phyloP scores from a whole-genome alignment of 108 stramenopile species.

The Fragilaria crotonensis region DNA sequence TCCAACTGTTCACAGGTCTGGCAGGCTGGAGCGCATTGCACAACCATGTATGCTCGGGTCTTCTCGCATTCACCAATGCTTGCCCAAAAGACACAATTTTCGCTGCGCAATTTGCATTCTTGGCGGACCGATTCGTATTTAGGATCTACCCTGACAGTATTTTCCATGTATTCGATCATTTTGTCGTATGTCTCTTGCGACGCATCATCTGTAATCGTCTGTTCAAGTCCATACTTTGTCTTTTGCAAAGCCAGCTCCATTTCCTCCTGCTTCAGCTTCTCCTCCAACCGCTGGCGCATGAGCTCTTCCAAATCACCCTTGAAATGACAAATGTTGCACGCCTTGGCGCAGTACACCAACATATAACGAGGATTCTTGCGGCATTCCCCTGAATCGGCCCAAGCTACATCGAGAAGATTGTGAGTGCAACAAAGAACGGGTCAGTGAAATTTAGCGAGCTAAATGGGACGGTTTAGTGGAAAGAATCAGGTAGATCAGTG shows the following conservation, averaged over 20 bases:
- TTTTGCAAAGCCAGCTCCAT: background rate
- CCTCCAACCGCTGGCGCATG: background rate
- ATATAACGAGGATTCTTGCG: conserved; percentile 12
- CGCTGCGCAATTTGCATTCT: conserved; percentile 40
- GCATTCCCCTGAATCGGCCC: conserved; percentile 8
- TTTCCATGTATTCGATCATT: conserved; percentile 17
- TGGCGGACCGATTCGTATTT: background rate
- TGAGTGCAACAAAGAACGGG: too few species aligned
- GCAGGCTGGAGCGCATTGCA: conserved; percentile 72
- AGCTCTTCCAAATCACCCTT: too few species aligned
- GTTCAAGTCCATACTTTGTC: background rate
- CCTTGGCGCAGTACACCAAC: conserved; percentile 13
- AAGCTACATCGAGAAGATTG: too few species aligned
- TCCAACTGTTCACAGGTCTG: conserved; percentile 50
- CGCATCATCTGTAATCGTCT: background rate
- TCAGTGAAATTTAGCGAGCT: too few species aligned
- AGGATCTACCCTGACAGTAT: background rate
- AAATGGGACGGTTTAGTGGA: too few species aligned
- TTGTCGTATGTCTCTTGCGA: conserved; percentile 15
- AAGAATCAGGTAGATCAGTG: too few species aligned
- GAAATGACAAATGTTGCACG: background rate
- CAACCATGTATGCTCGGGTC: conserved; percentile 34
- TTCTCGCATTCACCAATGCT: conserved; percentile 27
- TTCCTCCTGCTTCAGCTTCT: background rate
- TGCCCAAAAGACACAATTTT: conserved; percentile 42